A percentile compares a stretch with the other conserved stretches of the same genome.
These are phyloP conservation scores for Boletellus dicymbophilus DNA, from an alignment of 1,284 basidiomycete genomes.

Conservation along the genomic window DNA sequence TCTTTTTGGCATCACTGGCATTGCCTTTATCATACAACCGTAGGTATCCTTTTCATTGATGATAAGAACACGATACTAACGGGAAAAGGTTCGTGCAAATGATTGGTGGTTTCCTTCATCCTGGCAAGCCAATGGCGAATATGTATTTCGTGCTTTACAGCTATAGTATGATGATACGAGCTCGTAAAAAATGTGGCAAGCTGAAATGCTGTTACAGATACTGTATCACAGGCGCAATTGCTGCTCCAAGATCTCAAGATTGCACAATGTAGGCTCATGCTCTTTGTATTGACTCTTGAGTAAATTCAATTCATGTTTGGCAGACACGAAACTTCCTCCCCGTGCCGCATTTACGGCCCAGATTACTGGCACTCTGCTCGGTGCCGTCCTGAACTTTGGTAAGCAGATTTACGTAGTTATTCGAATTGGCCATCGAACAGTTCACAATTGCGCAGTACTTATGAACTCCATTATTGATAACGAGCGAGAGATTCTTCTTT, in stretches of 20 bases:
- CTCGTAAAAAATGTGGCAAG: neutral
- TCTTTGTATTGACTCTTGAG: constrained; percentile 2
- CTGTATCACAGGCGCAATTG: constrained; percentile 42
- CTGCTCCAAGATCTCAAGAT: constrained; percentile 60
- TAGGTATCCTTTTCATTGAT: constrained; percentile 40
- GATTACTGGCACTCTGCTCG: constrained; percentile 48
- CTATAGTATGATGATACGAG: constrained; percentile 36
- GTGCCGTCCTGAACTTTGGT: constrained; percentile 55
- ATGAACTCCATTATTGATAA: constrained; percentile 62
- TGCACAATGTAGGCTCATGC: constrained; percentile 56
- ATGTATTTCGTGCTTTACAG: constrained; percentile 61
- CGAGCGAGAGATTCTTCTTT: constrained; percentile 50
- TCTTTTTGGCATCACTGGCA: constrained; percentile 55
- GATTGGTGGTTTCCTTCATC: constrained; percentile 61
- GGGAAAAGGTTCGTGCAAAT: constrained; percentile 48
- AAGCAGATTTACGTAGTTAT: constrained; percentile 16
- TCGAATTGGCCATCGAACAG: too few relatives aligned
- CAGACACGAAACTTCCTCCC: constrained; percentile 69
- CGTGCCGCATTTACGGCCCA: constrained; percentile 66
- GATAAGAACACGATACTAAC: constrained; percentile 22
- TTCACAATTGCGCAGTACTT: constrained; percentile 30
- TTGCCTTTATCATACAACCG: constrained; percentile 38
- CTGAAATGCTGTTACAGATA: constrained; percentile 30
- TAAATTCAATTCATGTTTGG: neutral
- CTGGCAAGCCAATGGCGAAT: constrained; percentile 58